These are phyloP conservation scores for Mycena vulgaris DNA, from an alignment of 768 basidiomycete species.

Conservation along the genomic window DNA sequence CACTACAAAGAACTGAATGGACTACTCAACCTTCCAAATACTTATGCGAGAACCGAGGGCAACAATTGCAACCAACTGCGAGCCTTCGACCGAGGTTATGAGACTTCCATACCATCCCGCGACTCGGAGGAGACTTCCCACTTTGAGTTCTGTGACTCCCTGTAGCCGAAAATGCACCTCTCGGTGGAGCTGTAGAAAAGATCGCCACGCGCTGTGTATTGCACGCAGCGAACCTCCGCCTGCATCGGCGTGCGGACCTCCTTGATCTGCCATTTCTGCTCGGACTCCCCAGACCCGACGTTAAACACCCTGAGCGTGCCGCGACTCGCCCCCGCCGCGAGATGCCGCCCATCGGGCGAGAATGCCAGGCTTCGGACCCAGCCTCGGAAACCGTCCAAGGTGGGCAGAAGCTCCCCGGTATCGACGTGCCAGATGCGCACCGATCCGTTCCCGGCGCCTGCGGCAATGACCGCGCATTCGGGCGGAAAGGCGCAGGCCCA, in stretches of 20 bases:
- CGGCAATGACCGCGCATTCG: conserved; percentile 38
- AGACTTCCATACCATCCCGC: background rate
- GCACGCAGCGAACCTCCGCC: background rate
- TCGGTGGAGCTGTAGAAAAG: conserved; percentile 10
- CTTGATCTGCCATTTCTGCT: conserved; percentile 5
- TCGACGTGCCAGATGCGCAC: conserved; percentile 40
- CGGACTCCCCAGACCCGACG: background rate
- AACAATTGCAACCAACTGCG: conserved; percentile 1
- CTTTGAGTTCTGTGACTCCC: background rate
- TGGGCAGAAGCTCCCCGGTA: conserved; percentile 35
- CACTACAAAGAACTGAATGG: background rate
- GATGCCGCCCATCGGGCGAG: conserved; percentile 20
- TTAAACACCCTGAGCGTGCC: conserved; percentile 28
- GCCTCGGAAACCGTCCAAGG: conserved; percentile 16
- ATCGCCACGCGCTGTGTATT: conserved; percentile 2
- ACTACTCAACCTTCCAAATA: conserved; percentile 13
- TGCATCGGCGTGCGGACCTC: background rate
- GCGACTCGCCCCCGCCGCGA: conserved; percentile 25
- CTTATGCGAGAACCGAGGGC: background rate
- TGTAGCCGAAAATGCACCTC: conserved; percentile 13
- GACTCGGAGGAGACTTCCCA: conserved; percentile 8
- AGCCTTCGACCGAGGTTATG: background rate
- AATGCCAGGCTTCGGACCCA: conserved; percentile 36
- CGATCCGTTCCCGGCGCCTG: conserved; percentile 33
- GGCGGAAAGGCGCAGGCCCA: conserved; percentile 40